Base-by-base conservation (phyloP, 2,329 filamentous ascomycete species). In the Hymenoscyphus repandus region DNA sequence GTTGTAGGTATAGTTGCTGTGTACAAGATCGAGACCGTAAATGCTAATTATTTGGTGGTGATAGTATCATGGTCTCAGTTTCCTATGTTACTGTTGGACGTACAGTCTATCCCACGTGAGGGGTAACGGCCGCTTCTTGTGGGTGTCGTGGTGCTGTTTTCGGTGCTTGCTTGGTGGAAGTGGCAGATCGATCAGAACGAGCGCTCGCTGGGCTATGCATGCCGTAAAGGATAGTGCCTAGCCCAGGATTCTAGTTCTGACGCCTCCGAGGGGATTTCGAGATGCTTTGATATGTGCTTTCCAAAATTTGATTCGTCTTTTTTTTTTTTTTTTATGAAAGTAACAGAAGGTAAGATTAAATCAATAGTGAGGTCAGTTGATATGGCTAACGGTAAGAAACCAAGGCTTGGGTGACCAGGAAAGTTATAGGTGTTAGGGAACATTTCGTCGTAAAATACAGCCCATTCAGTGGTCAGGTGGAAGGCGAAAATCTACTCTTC, bases 381-480 rank as follows among this genome's bases (percentile, higher is more conserved):
- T n/a, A n/a, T n/a, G n/a, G n/a, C n/a, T n/a, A n/a, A n/a, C n/a
- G n/a, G n/a, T n/a, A 49, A 22, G 51, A 51, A 36, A 17, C 10
- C 17, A 52, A 54, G 46, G 27, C 47, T 31, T 54, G 47, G 46
- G 51, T 51, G 2, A 15, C 10, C 11, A 46, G 48, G 31, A 52
- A 53, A 31, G 49, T 55, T 33, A 45, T 57, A 30, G 43, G 40
- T 1, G 34, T 57, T 43, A 47, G 52, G 32, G 22, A 55, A 17
- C 43, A 50, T 22, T 58, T 51, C 20, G 43, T 56, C 40, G 47
- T 22, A 12, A 58, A 56, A 41, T 58, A 54, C 15, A 45, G 56
- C 34, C 13, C 36, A 17, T 34, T n/a, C 13, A 51, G 51, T 33
- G 34, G 50, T n/a, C 34, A 50, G 36, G 52, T 47, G 9, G 51